phyloP scores from a whole-genome alignment of 371 early-diverging fungal genomes.

The Rhizopus arrhizus region DNA sequence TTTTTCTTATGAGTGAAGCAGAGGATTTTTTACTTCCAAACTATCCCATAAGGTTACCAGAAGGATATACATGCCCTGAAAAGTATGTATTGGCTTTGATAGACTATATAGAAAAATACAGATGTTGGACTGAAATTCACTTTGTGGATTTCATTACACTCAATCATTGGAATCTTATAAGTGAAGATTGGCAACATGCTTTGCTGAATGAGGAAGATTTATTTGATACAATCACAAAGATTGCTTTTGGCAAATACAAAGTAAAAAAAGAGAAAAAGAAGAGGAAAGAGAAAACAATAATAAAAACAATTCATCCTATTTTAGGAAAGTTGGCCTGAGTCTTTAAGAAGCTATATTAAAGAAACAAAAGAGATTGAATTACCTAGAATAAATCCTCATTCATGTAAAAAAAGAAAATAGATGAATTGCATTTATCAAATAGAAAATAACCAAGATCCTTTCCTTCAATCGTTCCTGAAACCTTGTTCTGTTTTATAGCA shows the following conservation, averaged over 20 bases:
- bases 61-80: neutral
- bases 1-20: neutral
- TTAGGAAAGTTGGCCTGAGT: slow-evolving; percentile 30
- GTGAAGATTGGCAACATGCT: slow-evolving; percentile 41
- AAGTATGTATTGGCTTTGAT: slow-evolving; percentile 36
- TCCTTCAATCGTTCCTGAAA: too few species aligned
- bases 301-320: slow-evolving; percentile 1
- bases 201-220: slow-evolving; percentile 21
- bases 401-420: slow-evolving; percentile 10
- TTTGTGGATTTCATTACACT: slow-evolving; percentile 53
- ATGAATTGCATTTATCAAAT: neutral
- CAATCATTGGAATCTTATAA: slow-evolving; percentile 40
- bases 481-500: slow-evolving; percentile 4
- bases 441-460: neutral
- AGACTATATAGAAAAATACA: slow-evolving; percentile 28
- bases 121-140: slow-evolving; percentile 38
- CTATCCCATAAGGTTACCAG: neutral
- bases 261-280: neutral
- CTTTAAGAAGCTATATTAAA: slow-evolving; percentile 22
- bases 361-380: slow-evolving; percentile 25
- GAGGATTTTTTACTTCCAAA: neutral
- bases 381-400: slow-evolving; percentile 21
- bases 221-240: slow-evolving; percentile 24
- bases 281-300: neutral
- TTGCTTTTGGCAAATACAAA: slow-evolving; percentile 29